Evolutionary conservation across 2,329 filamentous ascomycete species (phyloP), one percentile per base, ranked within the genome.

Genomic region (Fusarium illudens): DNA sequence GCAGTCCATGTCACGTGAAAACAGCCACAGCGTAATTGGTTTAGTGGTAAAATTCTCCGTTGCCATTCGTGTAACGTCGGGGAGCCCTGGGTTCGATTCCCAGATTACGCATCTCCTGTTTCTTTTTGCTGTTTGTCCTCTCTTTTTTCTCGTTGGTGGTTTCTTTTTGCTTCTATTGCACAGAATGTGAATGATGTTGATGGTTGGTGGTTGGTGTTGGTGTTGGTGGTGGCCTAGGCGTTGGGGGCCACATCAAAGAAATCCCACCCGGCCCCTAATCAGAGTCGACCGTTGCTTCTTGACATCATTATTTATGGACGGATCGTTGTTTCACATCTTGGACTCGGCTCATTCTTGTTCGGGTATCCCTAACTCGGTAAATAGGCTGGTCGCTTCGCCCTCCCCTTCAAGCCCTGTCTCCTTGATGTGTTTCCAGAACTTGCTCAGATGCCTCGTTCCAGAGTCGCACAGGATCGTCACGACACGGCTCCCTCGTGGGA

Each of bases 381-480:
- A 81, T 52, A 90, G 66, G 70, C 87, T 79, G 75, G 75, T 75
- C 64, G 80, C 73, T 53, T 81, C 80, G 33, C 80, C 78, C 46
- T 71, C 67, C 3, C 51, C 63, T 32, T 91, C 87, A 64, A 92
- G 79, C 4, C 89, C 91, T 77, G 91, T 82, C 53, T 89, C 86
- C 20, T 87, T 90, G 55, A 93, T 87, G 66, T 86, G 84, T 74
- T 90, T 92, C 91, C 92, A 96, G 75, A 96, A 94, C 79, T 94
- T 95, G 80, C 90, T 94, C 53, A 96, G 78, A 78, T 96, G 92
- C 67, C 93, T 85, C 10, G 89, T 89, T n/a, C 93, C 91, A n/a
- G 87, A 89, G 79, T 96, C 93, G 77, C 92, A 96, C 8, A 96
- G 80, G n/a, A 96, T 83, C 0, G 93, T 96, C n/a, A 94, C 92